Evolutionary conservation across 2,329 filamentous ascomycete genomes (phyloP).

Genomic region (Plenodomus biglobosus): DNA sequence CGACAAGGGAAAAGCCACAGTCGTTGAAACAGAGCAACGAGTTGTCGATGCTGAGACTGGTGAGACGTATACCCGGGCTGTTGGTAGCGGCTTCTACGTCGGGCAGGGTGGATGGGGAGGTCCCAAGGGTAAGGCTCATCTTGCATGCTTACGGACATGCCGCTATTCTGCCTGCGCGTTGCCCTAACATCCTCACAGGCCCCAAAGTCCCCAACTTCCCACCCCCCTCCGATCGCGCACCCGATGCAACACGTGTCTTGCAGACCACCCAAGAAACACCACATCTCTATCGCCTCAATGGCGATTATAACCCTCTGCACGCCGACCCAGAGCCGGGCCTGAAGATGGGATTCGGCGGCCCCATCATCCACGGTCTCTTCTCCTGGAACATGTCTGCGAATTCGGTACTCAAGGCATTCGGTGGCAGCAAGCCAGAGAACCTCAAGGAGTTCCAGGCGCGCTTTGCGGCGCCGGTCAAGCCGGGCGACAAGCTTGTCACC

Average conservation of each 20-base stretch:
- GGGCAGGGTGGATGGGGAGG: constrained; percentile 84
- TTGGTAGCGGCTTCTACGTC: constrained; percentile 75
- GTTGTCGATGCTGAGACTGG: constrained; percentile 70
- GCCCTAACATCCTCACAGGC: constrained; percentile 27
- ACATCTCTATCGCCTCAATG: constrained; percentile 67
- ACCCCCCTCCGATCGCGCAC: constrained; percentile 69
- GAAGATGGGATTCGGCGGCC: constrained; percentile 88
- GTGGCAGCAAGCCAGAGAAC: constrained; percentile 75
- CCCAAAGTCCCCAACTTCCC: constrained; percentile 77
- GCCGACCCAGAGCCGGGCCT: constrained; percentile 80
- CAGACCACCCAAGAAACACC: constrained; percentile 73
- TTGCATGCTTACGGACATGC: not conserved
- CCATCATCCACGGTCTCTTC: constrained; percentile 87
- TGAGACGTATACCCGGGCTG: constrained; percentile 70
- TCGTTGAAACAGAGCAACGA: constrained; percentile 76
- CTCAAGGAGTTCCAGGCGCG: constrained; percentile 86
- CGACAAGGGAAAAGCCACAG: constrained; percentile 83
- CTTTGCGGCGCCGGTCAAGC: constrained; percentile 81
- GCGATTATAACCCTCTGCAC: constrained; percentile 93
- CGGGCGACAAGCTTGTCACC: constrained; percentile 78
- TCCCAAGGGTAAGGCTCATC: constrained; percentile 68
- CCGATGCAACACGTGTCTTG: constrained; percentile 69
- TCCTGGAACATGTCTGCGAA: constrained; percentile 81
- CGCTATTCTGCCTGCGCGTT: not conserved
- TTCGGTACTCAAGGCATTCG: constrained; percentile 70